Conservation (phyloP, 2,329 filamentous ascomycete species). For the Fusarium verticillioides region DNA sequence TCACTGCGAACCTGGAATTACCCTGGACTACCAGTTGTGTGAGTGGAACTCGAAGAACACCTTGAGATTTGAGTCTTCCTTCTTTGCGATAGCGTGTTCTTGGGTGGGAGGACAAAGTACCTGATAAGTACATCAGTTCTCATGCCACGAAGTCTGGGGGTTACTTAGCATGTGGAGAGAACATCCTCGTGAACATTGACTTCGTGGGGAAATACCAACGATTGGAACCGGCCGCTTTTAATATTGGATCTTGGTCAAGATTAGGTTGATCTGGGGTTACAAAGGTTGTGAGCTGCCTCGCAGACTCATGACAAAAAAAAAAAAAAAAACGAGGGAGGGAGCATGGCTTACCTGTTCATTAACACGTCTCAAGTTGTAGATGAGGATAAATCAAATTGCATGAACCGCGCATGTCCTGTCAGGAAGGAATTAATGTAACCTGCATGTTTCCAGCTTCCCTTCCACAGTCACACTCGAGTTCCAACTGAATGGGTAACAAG, state of each 20-base stretch:
- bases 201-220: constrained; percentile 25
- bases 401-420: constrained; percentile 10
- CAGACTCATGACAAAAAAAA: not conserved
- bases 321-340: not conserved
- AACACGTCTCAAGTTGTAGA: not conserved
- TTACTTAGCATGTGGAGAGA: constrained; percentile 23
- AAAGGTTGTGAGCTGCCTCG: not conserved
- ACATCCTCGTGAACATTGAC: constrained; percentile 13
- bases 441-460: constrained; percentile 25
- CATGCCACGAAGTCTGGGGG: not conserved
- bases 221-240: constrained; percentile 10
- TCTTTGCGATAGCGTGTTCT: constrained; percentile 20
- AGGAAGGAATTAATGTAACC: constrained; percentile 19
- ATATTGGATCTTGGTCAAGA: constrained; percentile 3
- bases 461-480: constrained; percentile 9
- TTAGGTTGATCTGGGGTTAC: not conserved
- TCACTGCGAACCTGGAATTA: constrained; percentile 20
- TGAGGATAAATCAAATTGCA: not conserved
- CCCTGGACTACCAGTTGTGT: constrained; percentile 19
- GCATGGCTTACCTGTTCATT: not conserved
- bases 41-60: constrained; percentile 28
- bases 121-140: constrained; percentile 21
- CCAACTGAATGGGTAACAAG: constrained; percentile 25
- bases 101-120: constrained; percentile 28
- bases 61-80: constrained; percentile 22